These are phyloP conservation scores for Backusella tuberculispora DNA, from an alignment of 192 early-diverging fungal genomes.

Conservation along the genomic window DNA sequence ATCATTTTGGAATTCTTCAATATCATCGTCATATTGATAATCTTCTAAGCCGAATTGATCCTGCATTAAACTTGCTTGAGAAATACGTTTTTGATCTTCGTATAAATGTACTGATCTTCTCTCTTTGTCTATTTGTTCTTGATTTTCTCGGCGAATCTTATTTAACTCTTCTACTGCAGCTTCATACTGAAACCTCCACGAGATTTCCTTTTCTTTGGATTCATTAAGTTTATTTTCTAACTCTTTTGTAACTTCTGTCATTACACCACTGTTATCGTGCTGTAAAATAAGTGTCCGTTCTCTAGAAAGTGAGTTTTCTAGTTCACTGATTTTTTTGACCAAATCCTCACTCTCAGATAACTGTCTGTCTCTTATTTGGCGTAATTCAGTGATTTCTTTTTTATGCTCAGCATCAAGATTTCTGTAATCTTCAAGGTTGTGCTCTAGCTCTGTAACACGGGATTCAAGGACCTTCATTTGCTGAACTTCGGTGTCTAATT, in stretches of 20 bases:
- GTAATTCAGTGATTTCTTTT: neutral
- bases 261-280: conserved; percentile 17
- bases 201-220: conserved; percentile 6
- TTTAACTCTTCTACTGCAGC: conserved; percentile 9
- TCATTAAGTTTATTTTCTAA: conserved; percentile 13
- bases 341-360: neutral
- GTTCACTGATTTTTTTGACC: neutral
- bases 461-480: neutral
- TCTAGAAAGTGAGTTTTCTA: neutral
- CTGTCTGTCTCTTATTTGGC: neutral
- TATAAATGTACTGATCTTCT: neutral
- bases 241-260: conserved; percentile 16
- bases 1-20: neutral
- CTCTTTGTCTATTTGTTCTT: neutral
- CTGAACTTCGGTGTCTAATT: conserved; percentile 22
- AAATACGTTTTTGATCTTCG: neutral
- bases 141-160: neutral
- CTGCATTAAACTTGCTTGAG: neutral
- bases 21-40: neutral
- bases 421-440: neutral
- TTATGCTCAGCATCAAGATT: neutral
- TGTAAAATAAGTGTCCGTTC: conserved; percentile 1
- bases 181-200: conserved; percentile 12
- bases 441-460: conserved; percentile 13
- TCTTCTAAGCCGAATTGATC: neutral